These are phyloP conservation scores for Fusarium sp. DNA, from an alignment of 2,329 filamentous ascomycete genomes.

Conservation along the genomic window DNA sequence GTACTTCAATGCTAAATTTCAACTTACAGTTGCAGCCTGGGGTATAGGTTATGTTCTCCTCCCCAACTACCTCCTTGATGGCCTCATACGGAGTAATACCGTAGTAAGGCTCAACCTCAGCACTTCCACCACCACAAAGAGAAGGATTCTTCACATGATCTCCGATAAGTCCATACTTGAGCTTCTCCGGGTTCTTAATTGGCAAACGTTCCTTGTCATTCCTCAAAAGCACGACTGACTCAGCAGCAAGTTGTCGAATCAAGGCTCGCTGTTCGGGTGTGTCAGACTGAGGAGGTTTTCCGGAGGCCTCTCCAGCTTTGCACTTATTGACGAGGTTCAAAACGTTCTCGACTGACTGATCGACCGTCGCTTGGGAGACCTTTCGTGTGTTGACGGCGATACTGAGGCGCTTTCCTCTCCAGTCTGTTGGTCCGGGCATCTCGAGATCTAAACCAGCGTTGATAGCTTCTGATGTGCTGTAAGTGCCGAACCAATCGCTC, in stretches of 20 bases:
- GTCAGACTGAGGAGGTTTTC: slow-evolving; percentile 9
- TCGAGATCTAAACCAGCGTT: slow-evolving; percentile 48
- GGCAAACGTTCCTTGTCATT: slow-evolving; percentile 11
- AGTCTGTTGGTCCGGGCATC: slow-evolving; percentile 51
- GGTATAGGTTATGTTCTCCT: slow-evolving; percentile 33
- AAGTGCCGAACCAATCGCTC: slow-evolving; percentile 53
- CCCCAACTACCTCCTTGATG: slow-evolving; percentile 42
- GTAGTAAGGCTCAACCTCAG: slow-evolving; percentile 52
- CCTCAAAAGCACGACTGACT: slow-evolving; percentile 30
- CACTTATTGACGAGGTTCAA: slow-evolving; percentile 32
- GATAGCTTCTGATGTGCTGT: slow-evolving; percentile 47
- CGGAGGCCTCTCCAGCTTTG: background rate
- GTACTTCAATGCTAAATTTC: fast-evolving
- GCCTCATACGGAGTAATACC: slow-evolving; percentile 50
- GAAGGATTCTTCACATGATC: slow-evolving; percentile 55
- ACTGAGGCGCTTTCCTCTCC: slow-evolving; percentile 41
- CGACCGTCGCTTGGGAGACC: slow-evolving; percentile 34
- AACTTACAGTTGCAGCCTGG: slow-evolving; percentile 39
- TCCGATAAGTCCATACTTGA: slow-evolving; percentile 53
- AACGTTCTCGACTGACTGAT: slow-evolving; percentile 44
- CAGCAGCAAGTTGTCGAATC: slow-evolving; percentile 26
- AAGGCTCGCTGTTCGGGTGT: slow-evolving; percentile 27
- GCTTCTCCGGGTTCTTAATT: slow-evolving; percentile 26
- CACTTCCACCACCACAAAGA: slow-evolving; percentile 51
- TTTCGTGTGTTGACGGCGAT: slow-evolving; percentile 45